phyloP scores from a whole-genome alignment of 257 asterid genomes.

The Petunia secreta region DNA sequence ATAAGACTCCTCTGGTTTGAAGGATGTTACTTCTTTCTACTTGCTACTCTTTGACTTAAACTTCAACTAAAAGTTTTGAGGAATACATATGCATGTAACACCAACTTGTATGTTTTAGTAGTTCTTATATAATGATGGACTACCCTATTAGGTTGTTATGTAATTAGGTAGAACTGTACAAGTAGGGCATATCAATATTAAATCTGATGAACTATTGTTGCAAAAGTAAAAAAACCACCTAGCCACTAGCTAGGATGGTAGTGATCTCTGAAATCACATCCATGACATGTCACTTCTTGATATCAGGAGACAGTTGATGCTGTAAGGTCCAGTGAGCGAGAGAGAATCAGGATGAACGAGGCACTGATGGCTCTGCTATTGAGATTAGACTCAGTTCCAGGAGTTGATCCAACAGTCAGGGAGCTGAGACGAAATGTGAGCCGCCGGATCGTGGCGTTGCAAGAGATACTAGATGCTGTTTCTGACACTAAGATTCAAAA shows the following conservation, averaged over 20 bases:
- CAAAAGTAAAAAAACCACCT: neutral
- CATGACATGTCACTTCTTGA: neutral
- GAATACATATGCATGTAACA: neutral
- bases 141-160: neutral
- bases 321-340: conserved; percentile 66
- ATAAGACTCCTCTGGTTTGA: neutral
- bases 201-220: neutral
- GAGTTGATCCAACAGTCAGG: conserved; percentile 79
- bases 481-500: conserved; percentile 63
- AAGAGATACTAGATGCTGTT: conserved; percentile 86
- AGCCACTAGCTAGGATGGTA: neutral
- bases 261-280: neutral
- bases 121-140: neutral
- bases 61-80: too few relatives aligned
- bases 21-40: too few relatives aligned
- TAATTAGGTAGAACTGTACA: neutral
- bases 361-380: conserved; percentile 74
- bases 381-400: conserved; percentile 88
- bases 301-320: conserved; percentile 96
- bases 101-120: neutral
- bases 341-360: conserved; percentile 78
- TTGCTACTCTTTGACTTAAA: too few relatives aligned
- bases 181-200: neutral
- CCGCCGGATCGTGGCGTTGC: conserved; percentile 87
- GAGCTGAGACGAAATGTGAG: conserved; percentile 86